Evolutionary conservation across 2,329 filamentous ascomycete species (phyloP).

Genomic region (Arthroderma sp.): DNA sequence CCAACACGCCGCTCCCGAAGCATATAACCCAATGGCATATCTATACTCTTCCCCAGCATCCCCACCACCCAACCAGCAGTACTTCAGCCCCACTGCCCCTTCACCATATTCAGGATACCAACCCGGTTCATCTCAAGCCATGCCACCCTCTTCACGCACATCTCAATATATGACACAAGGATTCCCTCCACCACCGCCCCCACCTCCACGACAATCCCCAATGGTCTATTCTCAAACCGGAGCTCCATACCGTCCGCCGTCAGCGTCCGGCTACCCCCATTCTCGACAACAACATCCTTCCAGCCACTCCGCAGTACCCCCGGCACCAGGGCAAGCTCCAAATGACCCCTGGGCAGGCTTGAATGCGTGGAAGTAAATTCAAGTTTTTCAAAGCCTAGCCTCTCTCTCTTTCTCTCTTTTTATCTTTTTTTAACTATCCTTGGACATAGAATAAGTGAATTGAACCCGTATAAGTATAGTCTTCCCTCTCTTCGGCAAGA

Average conservation of each 20-base stretch:
- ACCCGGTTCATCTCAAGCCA: constrained; percentile 20
- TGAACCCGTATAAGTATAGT: too few species aligned
- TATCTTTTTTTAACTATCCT: too few species aligned
- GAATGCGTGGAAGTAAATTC: constrained; percentile 51
- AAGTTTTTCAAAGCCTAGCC: background rate
- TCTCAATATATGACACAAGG: constrained; percentile 43
- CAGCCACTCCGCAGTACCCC: constrained; percentile 7
- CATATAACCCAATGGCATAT: constrained; percentile 40
- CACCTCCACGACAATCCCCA: constrained; percentile 51
- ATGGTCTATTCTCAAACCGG: constrained; percentile 29
- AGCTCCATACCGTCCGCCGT: constrained; percentile 39
- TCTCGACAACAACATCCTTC: constrained; percentile 28
- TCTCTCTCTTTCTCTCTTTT: too few species aligned
- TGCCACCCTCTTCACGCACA: constrained; percentile 21
- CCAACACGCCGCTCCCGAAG: constrained; percentile 27
- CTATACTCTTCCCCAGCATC: constrained; percentile 30
- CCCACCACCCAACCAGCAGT: constrained; percentile 30
- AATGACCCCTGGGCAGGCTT: constrained; percentile 58
- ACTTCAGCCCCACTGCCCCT: constrained; percentile 21
- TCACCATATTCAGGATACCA: constrained; percentile 21
- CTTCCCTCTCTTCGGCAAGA: too few species aligned
- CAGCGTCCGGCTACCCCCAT: constrained; percentile 42
- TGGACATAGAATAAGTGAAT: too few species aligned
- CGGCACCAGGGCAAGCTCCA: constrained; percentile 17
- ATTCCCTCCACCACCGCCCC: constrained; percentile 55